Base-by-base conservation (phyloP, 805 yeast species). In the Kazachstania taianensis region DNA sequence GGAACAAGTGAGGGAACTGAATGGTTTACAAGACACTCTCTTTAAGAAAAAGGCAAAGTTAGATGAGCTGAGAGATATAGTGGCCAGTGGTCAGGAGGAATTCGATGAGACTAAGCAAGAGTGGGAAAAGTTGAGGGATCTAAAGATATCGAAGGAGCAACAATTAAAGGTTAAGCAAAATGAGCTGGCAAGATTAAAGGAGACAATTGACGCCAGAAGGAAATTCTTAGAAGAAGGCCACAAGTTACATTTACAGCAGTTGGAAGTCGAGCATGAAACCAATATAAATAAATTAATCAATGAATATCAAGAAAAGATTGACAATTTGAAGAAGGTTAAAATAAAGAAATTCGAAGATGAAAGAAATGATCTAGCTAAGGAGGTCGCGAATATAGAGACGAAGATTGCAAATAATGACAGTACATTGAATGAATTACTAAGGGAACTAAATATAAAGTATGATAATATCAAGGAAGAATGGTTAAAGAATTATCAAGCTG, bases 231-330 rank as follows among this genome's bases (percentile, higher is more conserved):
- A 40, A 34, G 52, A 45, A 13, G 61, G 56, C 4, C 65, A 59
- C 32, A 61, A 58, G 14, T 44, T 65, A 17, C 56, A 59, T 36
- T 28, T 55, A 26, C 49, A 58, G 30, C 55, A 59, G 41, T 33
- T 57, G 39, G 50, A 54, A 19, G 51, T 55, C 12, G 61, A 61
- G 19, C 52, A 62, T 34, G 66, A 66, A 13, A 61, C 62, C 24
- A 60, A 64, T 18, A 45, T 61, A 14, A 61, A 58, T 25, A 52
- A 58, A 14, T 33, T 62, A 19, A 57, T 55, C 16, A 57, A 59
- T 28, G 60, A 47, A 3, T 65, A 61, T 38, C 45, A 52, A 14
- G 24, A 41, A 0, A 57, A 67, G 45, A 60, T 73, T 1, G 71
- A 70, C 28, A 37, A 46, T 1, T 41, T 67, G 5, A 58, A 68